Base-by-base conservation (phyloP, 257 asterid species). In the Solanum appendiculatum region DNA sequence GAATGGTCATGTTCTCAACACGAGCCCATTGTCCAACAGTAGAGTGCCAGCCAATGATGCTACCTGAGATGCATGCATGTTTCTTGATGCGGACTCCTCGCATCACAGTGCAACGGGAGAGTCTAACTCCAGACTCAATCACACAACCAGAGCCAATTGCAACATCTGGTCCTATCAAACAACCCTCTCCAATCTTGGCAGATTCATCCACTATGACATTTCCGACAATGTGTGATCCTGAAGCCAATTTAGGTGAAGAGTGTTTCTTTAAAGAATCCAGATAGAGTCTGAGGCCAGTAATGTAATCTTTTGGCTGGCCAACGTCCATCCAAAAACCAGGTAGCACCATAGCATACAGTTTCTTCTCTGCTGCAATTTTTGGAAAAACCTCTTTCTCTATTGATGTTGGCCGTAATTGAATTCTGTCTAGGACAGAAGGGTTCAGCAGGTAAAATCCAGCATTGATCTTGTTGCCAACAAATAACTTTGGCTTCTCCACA, bases 241-340 rank as follows among this genome's bases (percentile, higher is more conserved):
- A 85, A 36, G 95, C 93, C 89, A 94, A 82, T 82, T 90, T 91
- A 9, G 93, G 89, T 60, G 96, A 91, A 9, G 94, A 87, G 36
- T 86, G 86, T 90, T 93, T 92, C 77, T 86, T 88, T 68, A 94
- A 90, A 42, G 95, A 93, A 36, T 93, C 95, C 82, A 94, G 77
- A 90, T 93, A 94, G 88, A 94, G 95, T 87, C 95, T 89, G 69
- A 94, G 93, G 78, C 98, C 96, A 2, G 92, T 90, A 58, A 93
- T 92, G 92, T 94, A 94, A 81, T 94, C 98, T 89, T 91, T 92
- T 39, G 98, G 98, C 87, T 95, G 98, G 9, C 98, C 98, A 29
- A 95, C 89, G 94, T 95, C 98, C 98, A 93, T 94, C 98, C 97
- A 94, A 64, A 94, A 94, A 7, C 98, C 98, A 0, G 97, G 93